These are phyloP conservation scores for Phaeosphaeria sp. DNA, from an alignment of 2,329 filamentous ascomycete species.

Conservation along the genomic window DNA sequence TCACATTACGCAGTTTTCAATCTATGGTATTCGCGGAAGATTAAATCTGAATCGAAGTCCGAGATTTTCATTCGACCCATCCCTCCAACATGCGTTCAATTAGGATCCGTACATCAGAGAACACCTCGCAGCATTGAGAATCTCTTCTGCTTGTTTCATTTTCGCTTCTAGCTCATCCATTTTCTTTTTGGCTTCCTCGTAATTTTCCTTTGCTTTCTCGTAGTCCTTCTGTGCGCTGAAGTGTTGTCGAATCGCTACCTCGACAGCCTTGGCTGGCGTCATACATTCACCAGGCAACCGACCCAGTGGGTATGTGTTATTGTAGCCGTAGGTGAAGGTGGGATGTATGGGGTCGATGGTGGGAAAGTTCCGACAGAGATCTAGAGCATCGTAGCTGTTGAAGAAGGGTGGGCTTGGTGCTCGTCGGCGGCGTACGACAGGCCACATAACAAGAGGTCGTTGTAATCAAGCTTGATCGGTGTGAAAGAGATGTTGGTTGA, in stretches of 20 bases:
- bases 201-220: constrained; percentile 19
- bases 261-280: constrained; percentile 6
- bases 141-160: constrained; percentile 17
- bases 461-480: neutral
- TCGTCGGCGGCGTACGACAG: neutral
- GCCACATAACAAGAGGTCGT: neutral
- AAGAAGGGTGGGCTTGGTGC: neutral
- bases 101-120: neutral
- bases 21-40: no score
- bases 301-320: neutral
- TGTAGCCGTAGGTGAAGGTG: neutral
- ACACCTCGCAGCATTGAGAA: constrained; percentile 12
- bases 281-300: neutral
- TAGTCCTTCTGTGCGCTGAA: constrained; percentile 16
- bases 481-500: neutral
- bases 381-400: neutral
- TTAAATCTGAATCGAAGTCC: no score
- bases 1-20: no score
- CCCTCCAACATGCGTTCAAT: neutral
- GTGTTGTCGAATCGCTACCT: constrained; percentile 23
- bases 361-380: neutral
- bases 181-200: constrained; percentile 24
- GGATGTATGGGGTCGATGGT: neutral
- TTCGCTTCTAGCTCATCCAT: constrained; percentile 24
- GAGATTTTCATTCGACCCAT: neutral